Base-by-base conservation (phyloP, 2,329 filamentous ascomycete genomes). In the Colletotrichum phormii region DNA sequence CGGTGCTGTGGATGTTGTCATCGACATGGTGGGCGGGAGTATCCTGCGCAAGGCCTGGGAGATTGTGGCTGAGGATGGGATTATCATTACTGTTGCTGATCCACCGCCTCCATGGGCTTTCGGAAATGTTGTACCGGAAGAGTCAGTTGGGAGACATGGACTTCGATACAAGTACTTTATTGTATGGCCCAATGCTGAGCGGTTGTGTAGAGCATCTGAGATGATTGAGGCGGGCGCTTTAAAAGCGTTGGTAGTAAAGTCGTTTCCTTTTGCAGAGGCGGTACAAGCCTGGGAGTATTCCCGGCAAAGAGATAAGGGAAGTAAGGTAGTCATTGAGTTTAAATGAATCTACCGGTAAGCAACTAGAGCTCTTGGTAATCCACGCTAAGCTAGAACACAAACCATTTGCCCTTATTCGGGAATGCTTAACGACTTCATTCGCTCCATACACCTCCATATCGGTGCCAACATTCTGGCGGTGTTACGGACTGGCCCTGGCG, bases 41-140 rank as follows among this genome's bases (percentile, higher is more conserved):
- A 67, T 79, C 0, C 59, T 84, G 26, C 35, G 68, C 1, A 80
- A 77, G 57, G 59, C 77, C 0, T 84, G 81, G 82, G 64, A 73
- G 15, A 73, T 75, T 0, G 75, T 84, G 3, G 80, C 80, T 51
- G 62, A 70, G 1, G 68, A 76, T 13, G 82, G 82, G 0, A 69
- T 70, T 0, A 79, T 84, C 11, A 76, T 84, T 0, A 83, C 83
- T 0, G 77, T 84, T 0, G 81, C 76, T 2, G 82, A 82, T 55
- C 81, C 81, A 7, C 76, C 80, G 0, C 80, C 81, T 0, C 18
- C 69, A 0, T 83, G 81, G 82, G 81, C 80, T 0, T 80, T 79
- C n/a, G 76, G 73, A 0, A 51, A 63, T 3, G 75, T 55, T 1
- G 37, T 73, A 5, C 77, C 80, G 0, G 61, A 72, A 0, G 78